These are phyloP conservation scores for Stemphylium lycopersici DNA, from an alignment of 2,329 filamentous ascomycete species.

Conservation along the genomic window DNA sequence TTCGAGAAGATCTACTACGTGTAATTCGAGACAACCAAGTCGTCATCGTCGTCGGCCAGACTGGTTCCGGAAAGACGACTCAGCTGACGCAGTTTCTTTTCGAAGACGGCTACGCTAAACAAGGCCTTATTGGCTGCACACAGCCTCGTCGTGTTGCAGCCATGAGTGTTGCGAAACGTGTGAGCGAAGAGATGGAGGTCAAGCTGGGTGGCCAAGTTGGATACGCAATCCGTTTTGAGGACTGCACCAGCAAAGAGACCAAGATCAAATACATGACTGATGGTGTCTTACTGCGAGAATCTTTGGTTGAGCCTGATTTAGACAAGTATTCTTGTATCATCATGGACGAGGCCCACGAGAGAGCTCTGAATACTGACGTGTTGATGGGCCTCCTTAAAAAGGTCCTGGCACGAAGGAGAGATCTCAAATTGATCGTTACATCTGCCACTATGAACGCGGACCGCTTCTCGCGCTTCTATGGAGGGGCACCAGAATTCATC, in stretches of 20 bases:
- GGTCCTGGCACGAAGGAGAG: constrained; percentile 83
- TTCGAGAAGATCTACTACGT: constrained; percentile 87
- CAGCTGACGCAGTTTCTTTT: constrained; percentile 95
- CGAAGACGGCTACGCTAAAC: constrained; percentile 89
- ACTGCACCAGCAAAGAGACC: constrained; percentile 95
- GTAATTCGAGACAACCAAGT: constrained; percentile 98
- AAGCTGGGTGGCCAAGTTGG: constrained; percentile 85
- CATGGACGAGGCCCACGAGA: constrained; percentile 99
- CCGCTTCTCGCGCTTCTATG: constrained; percentile 93
- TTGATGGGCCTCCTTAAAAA: constrained; percentile 98
- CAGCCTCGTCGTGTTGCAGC: constrained; percentile 95
- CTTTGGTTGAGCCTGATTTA: constrained; percentile 86
- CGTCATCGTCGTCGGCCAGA: constrained; percentile 94
- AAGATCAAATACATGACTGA: constrained; percentile 99
- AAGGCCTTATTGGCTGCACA: constrained; percentile 93
- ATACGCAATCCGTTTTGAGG: constrained; percentile 97
- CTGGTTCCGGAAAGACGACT: constrained; percentile 96
- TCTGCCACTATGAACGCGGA: constrained; percentile 99
- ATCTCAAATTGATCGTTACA: constrained; percentile 95
- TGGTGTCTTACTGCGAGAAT: constrained; percentile 91
- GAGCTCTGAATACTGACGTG: constrained; percentile 95
- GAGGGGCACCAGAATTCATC: constrained; percentile 92
- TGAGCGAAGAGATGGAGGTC: constrained; percentile 98
- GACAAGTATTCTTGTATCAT: constrained; percentile 98
- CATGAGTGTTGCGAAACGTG: constrained; percentile 98